Conservation (phyloP, 2,329 filamentous ascomycete genomes). For the Helotiales sp. region DNA sequence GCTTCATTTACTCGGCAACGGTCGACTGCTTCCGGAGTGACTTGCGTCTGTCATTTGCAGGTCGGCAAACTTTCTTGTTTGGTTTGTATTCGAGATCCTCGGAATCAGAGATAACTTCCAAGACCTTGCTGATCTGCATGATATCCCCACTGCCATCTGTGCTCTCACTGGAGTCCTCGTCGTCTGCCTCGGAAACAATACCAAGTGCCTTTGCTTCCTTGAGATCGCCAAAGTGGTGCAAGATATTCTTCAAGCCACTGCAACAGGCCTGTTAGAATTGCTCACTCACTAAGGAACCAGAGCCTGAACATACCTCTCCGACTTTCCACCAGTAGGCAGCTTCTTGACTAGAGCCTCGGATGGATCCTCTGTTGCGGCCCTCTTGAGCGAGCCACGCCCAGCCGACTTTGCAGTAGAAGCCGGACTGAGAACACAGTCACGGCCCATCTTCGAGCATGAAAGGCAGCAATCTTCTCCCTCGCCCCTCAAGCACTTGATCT, state of each 20-base stretch:
- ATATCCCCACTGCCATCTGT: background rate
- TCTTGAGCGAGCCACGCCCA: background rate
- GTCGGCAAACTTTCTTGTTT: background rate
- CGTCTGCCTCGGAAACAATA: background rate
- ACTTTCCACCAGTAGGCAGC: background rate
- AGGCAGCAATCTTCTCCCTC: background rate
- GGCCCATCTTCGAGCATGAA: background rate
- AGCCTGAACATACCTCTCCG: background rate
- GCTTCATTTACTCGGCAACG: background rate
- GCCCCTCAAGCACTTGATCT: conserved; percentile 3
- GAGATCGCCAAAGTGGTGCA: background rate
- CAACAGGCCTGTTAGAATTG: background rate
- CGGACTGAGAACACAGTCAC: background rate
- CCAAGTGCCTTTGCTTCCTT: background rate
- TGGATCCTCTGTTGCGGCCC: background rate
- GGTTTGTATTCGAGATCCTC: background rate
- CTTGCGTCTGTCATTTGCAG: background rate
- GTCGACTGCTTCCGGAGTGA: background rate
- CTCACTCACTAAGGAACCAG: background rate
- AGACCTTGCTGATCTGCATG: background rate
- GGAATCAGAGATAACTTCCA: background rate
- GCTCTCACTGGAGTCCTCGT: background rate
- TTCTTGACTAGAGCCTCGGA: background rate
- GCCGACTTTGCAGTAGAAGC: background rate
- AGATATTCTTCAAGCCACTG: background rate